Conservation (phyloP, 257 asterid genomes). For the Pogostemon cablin region DNA sequence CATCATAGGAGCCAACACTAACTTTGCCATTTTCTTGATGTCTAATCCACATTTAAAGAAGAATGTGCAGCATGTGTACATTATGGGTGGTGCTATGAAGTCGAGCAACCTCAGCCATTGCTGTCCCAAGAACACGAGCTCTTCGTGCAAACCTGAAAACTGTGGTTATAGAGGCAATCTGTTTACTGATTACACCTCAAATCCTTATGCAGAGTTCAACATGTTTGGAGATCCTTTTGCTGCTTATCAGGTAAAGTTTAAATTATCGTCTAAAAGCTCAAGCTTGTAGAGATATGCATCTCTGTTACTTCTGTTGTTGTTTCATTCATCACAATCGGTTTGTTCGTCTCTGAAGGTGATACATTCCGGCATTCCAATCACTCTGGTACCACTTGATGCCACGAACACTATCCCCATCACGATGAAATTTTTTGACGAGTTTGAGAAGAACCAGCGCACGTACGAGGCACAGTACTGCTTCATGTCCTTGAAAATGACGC, state of each 20-base stretch:
- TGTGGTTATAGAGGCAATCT: constrained; percentile 80
- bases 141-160: constrained; percentile 61
- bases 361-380: constrained; percentile 82
- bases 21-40: constrained; percentile 71
- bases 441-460: constrained; percentile 74
- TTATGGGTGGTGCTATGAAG: constrained; percentile 89
- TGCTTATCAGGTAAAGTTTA: constrained; percentile 69
- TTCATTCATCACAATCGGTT: too few relatives aligned
- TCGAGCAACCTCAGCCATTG: constrained; percentile 75
- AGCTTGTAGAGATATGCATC: too few relatives aligned
- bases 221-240: constrained; percentile 90
- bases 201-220: constrained; percentile 88
- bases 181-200: constrained; percentile 60
- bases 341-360: constrained; percentile 50
- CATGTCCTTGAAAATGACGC: constrained; percentile 71
- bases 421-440: constrained; percentile 45
- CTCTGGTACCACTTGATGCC: constrained; percentile 90
- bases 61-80: constrained; percentile 65
- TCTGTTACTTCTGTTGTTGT: not conserved
- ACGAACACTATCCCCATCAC: constrained; percentile 82
- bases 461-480: constrained; percentile 84
- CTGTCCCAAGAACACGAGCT: constrained; percentile 55
- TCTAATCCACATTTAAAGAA: constrained; percentile 74
- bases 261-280: not conserved
- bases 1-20: constrained; percentile 59